Conservation (phyloP, 345 rosid species). For the Murraya koenigii region DNA sequence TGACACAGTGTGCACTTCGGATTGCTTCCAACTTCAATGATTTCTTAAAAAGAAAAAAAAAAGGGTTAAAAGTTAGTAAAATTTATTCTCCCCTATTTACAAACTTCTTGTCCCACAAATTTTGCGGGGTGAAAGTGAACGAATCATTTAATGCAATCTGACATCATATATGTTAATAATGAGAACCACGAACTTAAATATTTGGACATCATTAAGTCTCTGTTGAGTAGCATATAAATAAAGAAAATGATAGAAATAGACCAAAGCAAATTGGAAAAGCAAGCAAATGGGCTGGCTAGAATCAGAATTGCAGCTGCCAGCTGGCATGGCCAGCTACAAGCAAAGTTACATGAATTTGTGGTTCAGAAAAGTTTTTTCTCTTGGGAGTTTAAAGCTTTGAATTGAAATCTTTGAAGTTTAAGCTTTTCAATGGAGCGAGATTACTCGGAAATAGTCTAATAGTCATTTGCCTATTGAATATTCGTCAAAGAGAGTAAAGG, state of each 20-base stretch:
- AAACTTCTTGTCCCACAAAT: neutral
- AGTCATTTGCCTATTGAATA: too few relatives aligned
- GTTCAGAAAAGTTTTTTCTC: too few relatives aligned
- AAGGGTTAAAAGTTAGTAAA: neutral
- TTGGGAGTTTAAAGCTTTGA: too few relatives aligned
- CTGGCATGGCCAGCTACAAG: neutral
- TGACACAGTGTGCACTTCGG: constrained; percentile 3
- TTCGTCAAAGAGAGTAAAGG: too few relatives aligned
- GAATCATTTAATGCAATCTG: neutral
- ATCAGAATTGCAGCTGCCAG: neutral
- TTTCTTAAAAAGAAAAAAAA: neutral
- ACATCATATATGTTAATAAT: neutral
- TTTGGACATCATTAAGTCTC: neutral
- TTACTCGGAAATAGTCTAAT: too few relatives aligned
- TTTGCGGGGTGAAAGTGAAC: neutral
- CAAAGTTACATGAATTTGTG: neutral
- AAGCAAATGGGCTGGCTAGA: neutral
- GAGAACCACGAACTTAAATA: neutral
- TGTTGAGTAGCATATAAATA: neutral
- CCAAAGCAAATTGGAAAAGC: neutral
- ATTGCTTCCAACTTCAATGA: constrained; percentile 8
- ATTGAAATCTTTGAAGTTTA: too few relatives aligned
- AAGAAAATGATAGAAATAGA: constrained; percentile 6
- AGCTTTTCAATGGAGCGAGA: too few relatives aligned
- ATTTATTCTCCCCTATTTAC: neutral